Conservation (phyloP, 352 stramenopile genomes). For the Phytophthora niederhauseri region DNA sequence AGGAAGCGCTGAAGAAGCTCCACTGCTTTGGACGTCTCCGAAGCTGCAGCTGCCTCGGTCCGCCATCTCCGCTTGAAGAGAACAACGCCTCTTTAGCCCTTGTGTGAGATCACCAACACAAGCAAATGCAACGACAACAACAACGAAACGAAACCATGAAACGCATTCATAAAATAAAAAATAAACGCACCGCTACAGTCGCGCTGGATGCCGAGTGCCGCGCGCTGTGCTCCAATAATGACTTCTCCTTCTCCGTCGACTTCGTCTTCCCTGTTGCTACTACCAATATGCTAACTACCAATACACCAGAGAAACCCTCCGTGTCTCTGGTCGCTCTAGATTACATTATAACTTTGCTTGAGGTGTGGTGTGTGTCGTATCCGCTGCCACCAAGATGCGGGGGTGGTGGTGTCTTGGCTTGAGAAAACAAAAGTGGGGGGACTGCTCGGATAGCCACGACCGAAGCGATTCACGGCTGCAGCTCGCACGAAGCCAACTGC, state of each 20-base stretch:
- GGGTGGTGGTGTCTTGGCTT: slow-evolving; percentile 30
- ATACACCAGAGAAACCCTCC: slow-evolving; percentile 37
- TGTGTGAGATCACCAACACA: background rate
- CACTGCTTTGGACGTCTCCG: background rate
- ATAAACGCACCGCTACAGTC: slow-evolving; percentile 29
- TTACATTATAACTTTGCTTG: slow-evolving; percentile 49
- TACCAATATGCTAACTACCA: slow-evolving; percentile 40
- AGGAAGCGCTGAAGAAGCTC: background rate
- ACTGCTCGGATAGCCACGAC: slow-evolving; percentile 2
- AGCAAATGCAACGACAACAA: slow-evolving; percentile 1
- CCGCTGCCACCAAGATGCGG: slow-evolving; percentile 31
- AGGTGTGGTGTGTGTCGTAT: slow-evolving; percentile 34
- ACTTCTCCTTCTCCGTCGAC: slow-evolving; percentile 25
- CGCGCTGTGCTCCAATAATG: slow-evolving; percentile 34
- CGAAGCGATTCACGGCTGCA: slow-evolving; percentile 42
- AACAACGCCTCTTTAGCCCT: slow-evolving; percentile 10
- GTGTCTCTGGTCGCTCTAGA: slow-evolving; percentile 44
- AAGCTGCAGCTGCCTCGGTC: slow-evolving; percentile 1
- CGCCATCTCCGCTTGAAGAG: slow-evolving; percentile 6
- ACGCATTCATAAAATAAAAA: slow-evolving; percentile 46
- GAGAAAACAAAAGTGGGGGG: slow-evolving; percentile 23
- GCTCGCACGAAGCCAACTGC: slow-evolving; percentile 44
- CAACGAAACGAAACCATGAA: slow-evolving; percentile 19
- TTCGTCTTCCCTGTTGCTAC: slow-evolving; percentile 32
- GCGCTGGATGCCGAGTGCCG: slow-evolving; percentile 17